Evolutionary conservation across 2,329 filamentous ascomycete genomes (phyloP).

Genomic region (Neodidymelliopsis sp.): DNA sequence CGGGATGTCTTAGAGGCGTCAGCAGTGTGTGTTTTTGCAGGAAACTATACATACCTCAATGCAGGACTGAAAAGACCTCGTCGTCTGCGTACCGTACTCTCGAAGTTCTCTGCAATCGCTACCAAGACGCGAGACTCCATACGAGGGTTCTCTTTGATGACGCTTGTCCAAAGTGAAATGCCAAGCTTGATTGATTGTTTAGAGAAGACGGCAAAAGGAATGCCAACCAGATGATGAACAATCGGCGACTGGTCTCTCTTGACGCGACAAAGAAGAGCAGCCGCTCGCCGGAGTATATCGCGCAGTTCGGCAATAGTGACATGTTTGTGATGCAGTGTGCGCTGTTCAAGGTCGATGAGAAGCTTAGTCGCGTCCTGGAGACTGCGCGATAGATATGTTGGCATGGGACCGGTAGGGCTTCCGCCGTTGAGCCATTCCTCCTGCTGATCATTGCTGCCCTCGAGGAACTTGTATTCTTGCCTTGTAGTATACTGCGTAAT

Average conservation of each 20-base stretch:
- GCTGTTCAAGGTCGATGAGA: constrained; percentile 75
- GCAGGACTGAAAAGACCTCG: constrained; percentile 81
- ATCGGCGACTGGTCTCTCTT: constrained; percentile 78
- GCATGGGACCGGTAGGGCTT: constrained; percentile 21
- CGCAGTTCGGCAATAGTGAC: constrained; percentile 78
- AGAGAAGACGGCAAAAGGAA: constrained; percentile 91
- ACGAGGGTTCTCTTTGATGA: constrained; percentile 92
- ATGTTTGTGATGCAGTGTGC: constrained; percentile 71
- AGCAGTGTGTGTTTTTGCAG: constrained; percentile 27
- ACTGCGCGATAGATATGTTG: constrained; percentile 51
- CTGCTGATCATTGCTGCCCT: constrained; percentile 74
- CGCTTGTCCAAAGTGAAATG: constrained; percentile 93
- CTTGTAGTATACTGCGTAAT: constrained; percentile 96
- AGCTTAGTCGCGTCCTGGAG: constrained; percentile 61
- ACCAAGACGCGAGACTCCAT: constrained; percentile 86
- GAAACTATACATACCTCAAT: constrained; percentile 62
- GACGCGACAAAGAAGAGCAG: constrained; percentile 82
- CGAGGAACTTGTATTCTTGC: constrained; percentile 91
- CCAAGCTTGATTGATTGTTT: constrained; percentile 96
- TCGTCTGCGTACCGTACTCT: constrained; percentile 77
- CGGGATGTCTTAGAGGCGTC: constrained; percentile 62
- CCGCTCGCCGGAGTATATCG: constrained; percentile 82
- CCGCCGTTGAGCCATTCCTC: constrained; percentile 66
- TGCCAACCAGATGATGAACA: constrained; percentile 85
- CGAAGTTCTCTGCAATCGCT: constrained; percentile 91